Percentiles rank a stretch among this genome's conserved stretches.
These are phyloP conservation scores for Oropetium thomaeum DNA, from an alignment of 176 grass and related monocot species.

Conservation along the genomic window DNA sequence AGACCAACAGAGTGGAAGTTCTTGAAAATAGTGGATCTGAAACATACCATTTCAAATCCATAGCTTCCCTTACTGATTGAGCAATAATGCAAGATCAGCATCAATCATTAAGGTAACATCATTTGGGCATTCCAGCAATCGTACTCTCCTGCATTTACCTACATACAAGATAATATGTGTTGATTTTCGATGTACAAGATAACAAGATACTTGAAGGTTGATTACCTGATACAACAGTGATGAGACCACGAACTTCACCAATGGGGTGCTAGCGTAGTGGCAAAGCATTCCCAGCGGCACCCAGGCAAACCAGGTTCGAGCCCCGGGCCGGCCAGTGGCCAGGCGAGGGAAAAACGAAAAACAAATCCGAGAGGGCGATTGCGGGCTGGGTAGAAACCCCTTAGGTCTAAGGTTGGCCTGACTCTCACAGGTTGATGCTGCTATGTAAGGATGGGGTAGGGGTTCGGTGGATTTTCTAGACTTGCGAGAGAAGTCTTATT, in stretches of 20 bases:
- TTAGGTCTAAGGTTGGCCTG: too few relatives aligned
- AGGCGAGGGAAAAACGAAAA: too few relatives aligned
- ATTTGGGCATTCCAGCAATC: conserved; percentile 95
- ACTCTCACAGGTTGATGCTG: too few relatives aligned
- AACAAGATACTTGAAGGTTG: background rate
- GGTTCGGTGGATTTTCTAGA: too few relatives aligned
- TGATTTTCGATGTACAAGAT: background rate
- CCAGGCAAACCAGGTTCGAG: too few relatives aligned
- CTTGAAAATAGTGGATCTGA: conserved; percentile 8
- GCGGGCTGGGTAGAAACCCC: too few relatives aligned
- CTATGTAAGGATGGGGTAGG: too few relatives aligned
- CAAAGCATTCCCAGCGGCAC: too few relatives aligned
- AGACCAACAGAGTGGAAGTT: background rate
- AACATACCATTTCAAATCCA: conserved; percentile 98
- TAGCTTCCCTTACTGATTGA: conserved; percentile 95
- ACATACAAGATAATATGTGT: conserved; percentile 27
- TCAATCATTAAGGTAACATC: conserved; percentile 98
- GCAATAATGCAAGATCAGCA: conserved; percentile 90
- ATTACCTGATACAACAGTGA: conserved; percentile 91
- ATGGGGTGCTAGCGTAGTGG: too few relatives aligned
- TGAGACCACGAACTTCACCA: conserved; percentile 85
- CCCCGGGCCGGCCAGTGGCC: too few relatives aligned
- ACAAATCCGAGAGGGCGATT: too few relatives aligned
- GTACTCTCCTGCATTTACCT: conserved; percentile 91
- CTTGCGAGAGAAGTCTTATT: too few relatives aligned